phyloP scores from a whole-genome alignment of 73 alveolate genomes.

The Symbiodinium pilosum region DNA sequence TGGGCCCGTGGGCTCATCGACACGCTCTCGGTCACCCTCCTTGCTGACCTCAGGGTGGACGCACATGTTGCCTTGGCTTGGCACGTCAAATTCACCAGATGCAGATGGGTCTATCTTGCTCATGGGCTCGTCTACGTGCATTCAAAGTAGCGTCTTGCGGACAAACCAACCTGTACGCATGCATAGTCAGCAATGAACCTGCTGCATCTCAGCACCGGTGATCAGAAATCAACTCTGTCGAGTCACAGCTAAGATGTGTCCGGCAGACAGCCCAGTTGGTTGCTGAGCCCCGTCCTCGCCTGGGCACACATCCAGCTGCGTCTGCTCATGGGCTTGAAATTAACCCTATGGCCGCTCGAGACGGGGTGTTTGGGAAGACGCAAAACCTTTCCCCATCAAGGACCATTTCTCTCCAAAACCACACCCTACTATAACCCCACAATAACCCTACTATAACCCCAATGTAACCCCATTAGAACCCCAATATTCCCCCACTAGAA shows the following conservation, averaged over 20 bases:
- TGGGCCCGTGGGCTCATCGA: slow-evolving; percentile 95
- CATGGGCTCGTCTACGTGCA: background rate
- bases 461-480: no score
- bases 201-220: no score
- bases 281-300: slow-evolving; percentile 37
- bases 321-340: background rate
- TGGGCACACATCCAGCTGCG: background rate
- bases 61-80: slow-evolving; percentile 96
- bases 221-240: background rate
- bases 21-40: slow-evolving; percentile 96
- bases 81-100: no score
- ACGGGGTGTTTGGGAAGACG: no score
- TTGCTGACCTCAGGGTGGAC: slow-evolving; percentile 96
- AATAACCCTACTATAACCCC: no score
- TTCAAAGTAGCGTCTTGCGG: background rate
- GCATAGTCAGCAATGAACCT: no score
- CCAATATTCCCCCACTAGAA: no score
- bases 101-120: no score
- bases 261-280: slow-evolving; percentile 67
- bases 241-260: slow-evolving; percentile 77
- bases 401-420: no score
- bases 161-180: background rate
- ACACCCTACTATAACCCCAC: no score
- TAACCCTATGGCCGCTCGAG: no score
- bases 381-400: no score